Evolutionary conservation across 2,329 filamentous ascomycete species (phyloP).

Genomic region (Madurella fahalii): DNA sequence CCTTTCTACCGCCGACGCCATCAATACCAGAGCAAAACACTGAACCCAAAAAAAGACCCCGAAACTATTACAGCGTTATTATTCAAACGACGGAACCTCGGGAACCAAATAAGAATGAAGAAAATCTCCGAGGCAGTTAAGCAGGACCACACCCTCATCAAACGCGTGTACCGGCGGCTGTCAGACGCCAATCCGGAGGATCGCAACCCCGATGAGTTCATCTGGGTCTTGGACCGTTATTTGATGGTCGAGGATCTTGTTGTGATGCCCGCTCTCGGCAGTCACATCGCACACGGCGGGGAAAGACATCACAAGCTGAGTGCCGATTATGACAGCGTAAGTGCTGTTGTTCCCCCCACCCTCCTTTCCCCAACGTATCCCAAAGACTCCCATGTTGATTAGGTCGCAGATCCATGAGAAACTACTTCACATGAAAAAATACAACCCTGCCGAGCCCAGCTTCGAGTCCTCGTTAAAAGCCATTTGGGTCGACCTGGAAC

Average conservation of each 20-base stretch:
- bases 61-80: not conserved
- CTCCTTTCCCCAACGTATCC: not conserved
- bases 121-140: conserved; percentile 23
- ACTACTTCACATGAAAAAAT: conserved; percentile 22
- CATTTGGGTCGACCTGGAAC: conserved; percentile 27
- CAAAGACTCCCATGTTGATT: not conserved
- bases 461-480: conserved; percentile 22
- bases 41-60: not conserved
- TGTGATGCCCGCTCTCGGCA: conserved; percentile 22
- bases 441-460: conserved; percentile 18
- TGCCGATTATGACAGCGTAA: conserved; percentile 24
- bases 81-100: not conserved
- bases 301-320: conserved; percentile 20
- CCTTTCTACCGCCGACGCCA: too few relatives aligned
- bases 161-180: conserved; percentile 15
- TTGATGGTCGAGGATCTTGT: conserved; percentile 25
- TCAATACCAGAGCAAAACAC: too few relatives aligned
- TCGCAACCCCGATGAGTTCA: conserved; percentile 21
- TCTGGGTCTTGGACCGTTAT: conserved; percentile 24
- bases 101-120: conserved; percentile 15
- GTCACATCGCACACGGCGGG: conserved; percentile 18
- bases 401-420: conserved; percentile 23
- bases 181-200: conserved; percentile 14
- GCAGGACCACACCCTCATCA: conserved; percentile 21
- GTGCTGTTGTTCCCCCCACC: not conserved